Evolutionary conservation across 1,284 basidiomycete species (phyloP).

Genomic region (Erythrobasidium hasegawianum): DNA sequence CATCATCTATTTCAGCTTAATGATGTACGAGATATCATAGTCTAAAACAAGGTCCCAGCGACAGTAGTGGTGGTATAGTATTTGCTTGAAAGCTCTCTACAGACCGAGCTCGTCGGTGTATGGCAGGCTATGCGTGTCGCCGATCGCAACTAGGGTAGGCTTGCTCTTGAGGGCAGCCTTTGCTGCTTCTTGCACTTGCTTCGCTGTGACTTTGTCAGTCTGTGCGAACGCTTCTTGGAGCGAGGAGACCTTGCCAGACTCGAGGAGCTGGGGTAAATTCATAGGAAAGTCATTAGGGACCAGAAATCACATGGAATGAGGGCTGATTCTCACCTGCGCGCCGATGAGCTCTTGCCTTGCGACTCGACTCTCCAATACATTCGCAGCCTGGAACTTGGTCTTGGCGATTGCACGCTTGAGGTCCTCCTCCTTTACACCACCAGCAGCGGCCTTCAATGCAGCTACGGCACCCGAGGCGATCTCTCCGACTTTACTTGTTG

Average conservation of each 20-base stretch:
- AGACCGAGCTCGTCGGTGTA: constrained; percentile 55
- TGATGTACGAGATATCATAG: too few species aligned
- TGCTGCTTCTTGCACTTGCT: constrained; percentile 44
- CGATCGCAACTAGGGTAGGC: constrained; percentile 80
- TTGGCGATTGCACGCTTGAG: constrained; percentile 76
- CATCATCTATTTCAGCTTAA: too few species aligned
- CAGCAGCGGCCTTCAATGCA: constrained; percentile 60
- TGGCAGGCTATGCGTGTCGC: constrained; percentile 69
- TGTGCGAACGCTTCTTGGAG: constrained; percentile 45
- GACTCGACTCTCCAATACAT: constrained; percentile 59
- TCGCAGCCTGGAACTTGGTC: constrained; percentile 77
- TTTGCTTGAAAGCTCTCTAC: too few species aligned
- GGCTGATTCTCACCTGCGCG: constrained; percentile 31
- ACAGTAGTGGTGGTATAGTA: too few species aligned
- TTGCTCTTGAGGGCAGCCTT: constrained; percentile 60
- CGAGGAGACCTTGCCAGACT: constrained; percentile 48
- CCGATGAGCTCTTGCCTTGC: constrained; percentile 41
- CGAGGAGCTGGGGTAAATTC: constrained; percentile 36
- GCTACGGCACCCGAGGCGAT: constrained; percentile 63
- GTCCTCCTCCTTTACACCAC: constrained; percentile 62
- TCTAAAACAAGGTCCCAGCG: too few species aligned
- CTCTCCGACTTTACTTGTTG: constrained; percentile 55
- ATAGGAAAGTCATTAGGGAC: too few species aligned
- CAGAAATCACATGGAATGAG: too few species aligned
- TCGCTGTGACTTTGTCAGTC: constrained; percentile 45